A percentile compares a stretch with the other conserved stretches of the same genome.
Evolutionary conservation across 2,329 filamentous ascomycete species (phyloP).

Genomic region (Diplodia mutila): DNA sequence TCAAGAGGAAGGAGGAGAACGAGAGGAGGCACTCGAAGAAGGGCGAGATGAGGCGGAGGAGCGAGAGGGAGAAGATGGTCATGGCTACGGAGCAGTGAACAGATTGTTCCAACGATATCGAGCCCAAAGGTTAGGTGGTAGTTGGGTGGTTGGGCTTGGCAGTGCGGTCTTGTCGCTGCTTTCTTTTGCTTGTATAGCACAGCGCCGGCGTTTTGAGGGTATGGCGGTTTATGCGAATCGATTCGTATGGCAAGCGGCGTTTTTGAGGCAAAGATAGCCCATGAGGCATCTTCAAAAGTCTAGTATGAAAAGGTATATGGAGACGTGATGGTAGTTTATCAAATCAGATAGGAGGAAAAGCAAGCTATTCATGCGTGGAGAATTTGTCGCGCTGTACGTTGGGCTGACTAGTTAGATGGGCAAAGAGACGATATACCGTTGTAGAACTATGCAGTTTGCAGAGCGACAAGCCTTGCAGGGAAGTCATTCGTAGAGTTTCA

Average conservation of each 20-base stretch:
- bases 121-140: too few species aligned
- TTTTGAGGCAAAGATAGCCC: background rate
- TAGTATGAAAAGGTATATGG: background rate
- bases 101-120: background rate
- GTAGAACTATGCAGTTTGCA: too few species aligned
- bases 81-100: conserved; percentile 66
- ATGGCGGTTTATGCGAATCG: background rate
- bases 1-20: conserved; percentile 93
- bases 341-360: background rate
- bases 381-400: too few species aligned
- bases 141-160: background rate
- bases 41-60: conserved; percentile 71
- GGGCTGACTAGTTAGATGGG: too few species aligned
- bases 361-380: background rate
- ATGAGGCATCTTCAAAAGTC: background rate
- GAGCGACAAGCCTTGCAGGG: too few species aligned
- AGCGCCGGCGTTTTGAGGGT: conserved; percentile 24
- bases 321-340: background rate
- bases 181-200: conserved; percentile 20
- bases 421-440: too few species aligned
- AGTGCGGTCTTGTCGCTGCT: background rate
- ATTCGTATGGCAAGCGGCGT: background rate
- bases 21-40: conserved; percentile 89
- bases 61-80: conserved; percentile 92
- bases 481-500: too few species aligned